Evolutionary conservation across 1,284 basidiomycete genomes (phyloP), one percentile per base, ranked within the genome.

Genomic region (Fomitopsis betulina): DNA sequence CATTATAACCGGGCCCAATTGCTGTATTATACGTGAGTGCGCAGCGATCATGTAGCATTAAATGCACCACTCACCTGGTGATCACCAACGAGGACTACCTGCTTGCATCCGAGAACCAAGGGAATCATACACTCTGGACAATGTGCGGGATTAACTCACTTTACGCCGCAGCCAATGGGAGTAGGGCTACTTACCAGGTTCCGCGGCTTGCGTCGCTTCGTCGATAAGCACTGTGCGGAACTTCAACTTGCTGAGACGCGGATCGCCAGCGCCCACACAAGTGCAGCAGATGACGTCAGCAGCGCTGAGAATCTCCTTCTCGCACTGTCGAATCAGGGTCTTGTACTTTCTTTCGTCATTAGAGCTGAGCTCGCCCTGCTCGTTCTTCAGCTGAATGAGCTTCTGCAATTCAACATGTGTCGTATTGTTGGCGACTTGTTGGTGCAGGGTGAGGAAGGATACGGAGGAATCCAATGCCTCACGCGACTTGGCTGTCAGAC

Each of bases 1-100:
- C 97, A 99, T 99, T 72, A 99, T 98, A 66, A 98, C 97, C 9
- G 97, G 97, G 1, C 97, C 97, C 52, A 99, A 87, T 82, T 99
- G 97, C 77, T 92, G 71, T 5, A 23, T 58, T 33, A n/a, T 52
- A 33, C 43, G 42, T 54, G 13, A 53, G 38, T 38, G n/a, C 49
- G 37, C 47, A 40, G 43, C 32, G 12, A 27, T 23, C 35, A 10
- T 25, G 38, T 12, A 39, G 10, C 21, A 42, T 37, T 23, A 42
- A 53, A 53, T 32, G 33, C 17, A 50, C n/a, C 47, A 65, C 72
- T 52, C 65, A 84, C 83, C 76, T 91, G 91, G 74, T 98, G 96
- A 76, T 98, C 96, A 54, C 97, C 97, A 54, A 99, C 97, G 53
- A 99, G 86, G 30, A 99, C 96, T 56, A 96, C 94, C 71, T 99